A percentile compares a stretch with the other conserved stretches of the same genome.
phyloP scores from a whole-genome alignment of 441 rosid genomes.

The Capsella rubella region DNA sequence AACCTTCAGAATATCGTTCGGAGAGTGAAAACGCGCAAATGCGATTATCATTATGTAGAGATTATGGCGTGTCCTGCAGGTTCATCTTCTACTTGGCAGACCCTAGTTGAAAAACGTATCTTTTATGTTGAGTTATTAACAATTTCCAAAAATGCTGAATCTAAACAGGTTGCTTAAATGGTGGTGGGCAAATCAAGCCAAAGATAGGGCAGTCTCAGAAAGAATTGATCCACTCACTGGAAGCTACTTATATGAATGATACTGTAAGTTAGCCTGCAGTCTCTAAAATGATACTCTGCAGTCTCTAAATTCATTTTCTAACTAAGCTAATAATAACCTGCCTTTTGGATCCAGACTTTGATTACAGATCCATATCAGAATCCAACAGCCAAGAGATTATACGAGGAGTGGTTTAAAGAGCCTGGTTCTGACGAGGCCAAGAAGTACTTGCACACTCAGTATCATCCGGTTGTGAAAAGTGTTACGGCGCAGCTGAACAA shows the following conservation, averaged over 20 bases:
- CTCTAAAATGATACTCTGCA: neutral
- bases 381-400: conserved; percentile 67
- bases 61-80: conserved; percentile 99
- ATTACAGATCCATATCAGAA: conserved; percentile 76
- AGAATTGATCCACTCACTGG: conserved; percentile 70
- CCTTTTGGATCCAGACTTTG: conserved; percentile 53
- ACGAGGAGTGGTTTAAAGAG: conserved; percentile 84
- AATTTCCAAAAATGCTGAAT: conserved; percentile 4
- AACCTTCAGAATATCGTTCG: conserved; percentile 94
- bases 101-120: neutral
- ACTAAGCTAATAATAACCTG: conserved; percentile 21
- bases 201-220: conserved; percentile 82
- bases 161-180: conserved; percentile 83
- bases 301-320: neutral
- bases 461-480: conserved; percentile 85
- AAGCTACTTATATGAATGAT: conserved; percentile 71
- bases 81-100: conserved; percentile 34
- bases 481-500: conserved; percentile 74
- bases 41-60: conserved; percentile 94
- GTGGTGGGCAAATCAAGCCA: conserved; percentile 97
- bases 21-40: conserved; percentile 70
- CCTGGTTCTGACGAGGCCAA: conserved; percentile 85
- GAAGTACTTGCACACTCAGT: conserved; percentile 74
- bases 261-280: conserved; percentile 51
- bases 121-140: conserved; percentile 4